These are phyloP conservation scores for Fusarium chlamydosporum DNA, from an alignment of 2,329 filamentous ascomycete genomes.

Conservation along the genomic window DNA sequence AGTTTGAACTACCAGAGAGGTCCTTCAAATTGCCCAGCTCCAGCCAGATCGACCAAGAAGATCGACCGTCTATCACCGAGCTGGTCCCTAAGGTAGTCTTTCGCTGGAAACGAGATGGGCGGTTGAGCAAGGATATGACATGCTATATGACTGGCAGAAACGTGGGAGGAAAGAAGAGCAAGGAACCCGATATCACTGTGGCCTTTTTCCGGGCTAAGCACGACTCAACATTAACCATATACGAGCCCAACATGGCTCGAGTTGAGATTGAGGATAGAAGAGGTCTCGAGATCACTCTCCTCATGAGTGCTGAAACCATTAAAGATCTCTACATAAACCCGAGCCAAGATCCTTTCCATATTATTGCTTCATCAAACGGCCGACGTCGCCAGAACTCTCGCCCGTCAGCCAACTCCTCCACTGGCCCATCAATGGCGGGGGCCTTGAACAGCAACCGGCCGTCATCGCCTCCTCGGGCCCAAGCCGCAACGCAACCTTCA, in stretches of 20 bases:
- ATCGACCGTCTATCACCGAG: slow-evolving; percentile 58
- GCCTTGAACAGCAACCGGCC: slow-evolving; percentile 55
- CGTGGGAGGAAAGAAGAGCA: slow-evolving; percentile 81
- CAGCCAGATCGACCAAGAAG: slow-evolving; percentile 81
- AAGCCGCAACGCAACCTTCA: slow-evolving; percentile 31
- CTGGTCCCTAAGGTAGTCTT: slow-evolving; percentile 83
- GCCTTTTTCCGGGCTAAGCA: slow-evolving; percentile 82
- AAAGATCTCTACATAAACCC: slow-evolving; percentile 75
- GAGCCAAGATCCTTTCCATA: slow-evolving; percentile 83
- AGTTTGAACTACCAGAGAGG: slow-evolving; percentile 91
- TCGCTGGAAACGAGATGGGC: slow-evolving; percentile 89
- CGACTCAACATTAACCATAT: slow-evolving; percentile 81
- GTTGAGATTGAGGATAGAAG: slow-evolving; percentile 96
- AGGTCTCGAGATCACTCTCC: slow-evolving; percentile 86
- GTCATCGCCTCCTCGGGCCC: slow-evolving; percentile 36
- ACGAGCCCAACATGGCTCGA: slow-evolving; percentile 91
- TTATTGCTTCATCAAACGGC: slow-evolving; percentile 58
- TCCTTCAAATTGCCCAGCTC: slow-evolving; percentile 85
- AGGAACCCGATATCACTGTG: slow-evolving; percentile 96
- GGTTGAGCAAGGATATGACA: slow-evolving; percentile 87
- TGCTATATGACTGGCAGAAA: slow-evolving; percentile 88
- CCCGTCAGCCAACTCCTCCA: slow-evolving; percentile 52
- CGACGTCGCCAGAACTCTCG: slow-evolving; percentile 58
- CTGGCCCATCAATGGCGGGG: slow-evolving; percentile 55
- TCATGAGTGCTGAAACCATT: slow-evolving; percentile 74